These are phyloP conservation scores for Geotrichum cucujoidarum DNA, from an alignment of 1,139 yeast species.

Conservation along the genomic window DNA sequence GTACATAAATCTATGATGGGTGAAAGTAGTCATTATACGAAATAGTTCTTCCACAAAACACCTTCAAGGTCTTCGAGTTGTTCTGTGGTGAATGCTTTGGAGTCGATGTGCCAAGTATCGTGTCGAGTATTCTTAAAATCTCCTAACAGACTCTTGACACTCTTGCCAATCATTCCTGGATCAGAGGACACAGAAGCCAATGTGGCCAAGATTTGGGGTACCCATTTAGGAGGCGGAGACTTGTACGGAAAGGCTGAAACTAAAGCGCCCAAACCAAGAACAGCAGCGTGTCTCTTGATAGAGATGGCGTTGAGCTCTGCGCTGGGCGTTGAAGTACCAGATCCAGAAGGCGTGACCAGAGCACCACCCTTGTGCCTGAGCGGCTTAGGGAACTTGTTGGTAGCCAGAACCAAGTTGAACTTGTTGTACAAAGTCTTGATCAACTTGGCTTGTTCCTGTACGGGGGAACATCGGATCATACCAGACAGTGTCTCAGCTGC, in stretches of 20 bases:
- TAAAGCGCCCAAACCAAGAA: constrained; percentile 82
- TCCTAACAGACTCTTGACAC: constrained; percentile 78
- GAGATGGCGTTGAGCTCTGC: constrained; percentile 32
- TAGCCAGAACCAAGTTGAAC: constrained; percentile 40
- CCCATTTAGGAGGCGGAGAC: constrained; percentile 91
- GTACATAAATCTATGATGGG: too few species aligned
- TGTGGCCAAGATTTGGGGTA: constrained; percentile 66
- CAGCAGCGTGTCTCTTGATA: constrained; percentile 71
- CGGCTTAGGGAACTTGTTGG: constrained; percentile 26
- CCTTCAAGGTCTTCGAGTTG: constrained; percentile 93
- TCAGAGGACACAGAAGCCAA: constrained; percentile 67
- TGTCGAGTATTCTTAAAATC: constrained; percentile 88
- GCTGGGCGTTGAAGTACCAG: constrained; percentile 26
- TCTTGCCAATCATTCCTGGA: constrained; percentile 73
- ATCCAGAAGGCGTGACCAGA: constrained; percentile 20
- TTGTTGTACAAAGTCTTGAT: constrained; percentile 38
- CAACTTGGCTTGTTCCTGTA: constrained; percentile 45
- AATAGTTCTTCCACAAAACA: constrained; percentile 88
- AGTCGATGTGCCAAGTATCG: constrained; percentile 95
- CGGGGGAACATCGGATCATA: constrained; percentile 71
- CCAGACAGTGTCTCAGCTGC: constrained; percentile 78
- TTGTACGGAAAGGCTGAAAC: constrained; percentile 86
- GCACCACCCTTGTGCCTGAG: constrained; percentile 14
- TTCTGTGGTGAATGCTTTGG: constrained; percentile 65
- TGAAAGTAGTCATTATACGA: constrained; percentile 45